Evolutionary conservation across 1,284 basidiomycete species (phyloP).

Genomic region (Stygiomarasmius scandens): DNA sequence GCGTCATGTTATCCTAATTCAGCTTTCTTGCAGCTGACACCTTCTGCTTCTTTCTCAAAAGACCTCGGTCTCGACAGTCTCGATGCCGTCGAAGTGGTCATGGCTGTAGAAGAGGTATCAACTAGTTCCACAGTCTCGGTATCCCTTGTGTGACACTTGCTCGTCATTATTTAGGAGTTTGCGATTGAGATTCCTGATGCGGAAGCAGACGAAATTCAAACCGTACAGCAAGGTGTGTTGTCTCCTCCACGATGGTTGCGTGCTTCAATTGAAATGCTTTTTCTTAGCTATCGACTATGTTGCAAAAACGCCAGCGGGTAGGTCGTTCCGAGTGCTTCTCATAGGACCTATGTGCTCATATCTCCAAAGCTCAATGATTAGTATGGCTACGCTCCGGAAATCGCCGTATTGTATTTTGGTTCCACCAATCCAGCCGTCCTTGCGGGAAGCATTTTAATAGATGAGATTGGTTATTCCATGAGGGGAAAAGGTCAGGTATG

Average conservation of each 20-base stretch:
- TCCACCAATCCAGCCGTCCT: conserved; percentile 5
- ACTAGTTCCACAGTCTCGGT: not conserved
- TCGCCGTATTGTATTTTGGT: conserved; percentile 7
- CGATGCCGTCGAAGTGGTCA: conserved; percentile 98
- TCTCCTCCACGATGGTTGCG: conserved; percentile 16
- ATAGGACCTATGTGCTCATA: conserved; percentile 28
- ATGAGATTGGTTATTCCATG: conserved; percentile 1
- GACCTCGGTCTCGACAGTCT: conserved; percentile 97
- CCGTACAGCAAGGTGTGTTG: conserved; percentile 86
- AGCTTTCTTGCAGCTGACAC: conserved; percentile 59
- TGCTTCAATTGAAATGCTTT: conserved; percentile 18
- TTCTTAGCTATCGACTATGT: conserved; percentile 93
- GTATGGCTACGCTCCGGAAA: not conserved
- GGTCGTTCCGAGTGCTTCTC: conserved; percentile 23
- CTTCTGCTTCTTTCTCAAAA: conserved; percentile 76
- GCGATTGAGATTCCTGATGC: conserved; percentile 94
- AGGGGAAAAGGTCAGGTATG: conserved; percentile 6
- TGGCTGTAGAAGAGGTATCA: conserved; percentile 96
- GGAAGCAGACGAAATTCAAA: conserved; percentile 97
- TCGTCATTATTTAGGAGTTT: conserved; percentile 63
- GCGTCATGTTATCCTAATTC: conserved; percentile 10
- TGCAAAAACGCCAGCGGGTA: conserved; percentile 90
- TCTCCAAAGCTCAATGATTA: conserved; percentile 15
- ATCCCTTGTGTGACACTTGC: not conserved
- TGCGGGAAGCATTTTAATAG: conserved; percentile 4